These are phyloP conservation scores for Coemansia asiatica DNA, from an alignment of 192 early-diverging fungal species.

Conservation along the genomic window DNA sequence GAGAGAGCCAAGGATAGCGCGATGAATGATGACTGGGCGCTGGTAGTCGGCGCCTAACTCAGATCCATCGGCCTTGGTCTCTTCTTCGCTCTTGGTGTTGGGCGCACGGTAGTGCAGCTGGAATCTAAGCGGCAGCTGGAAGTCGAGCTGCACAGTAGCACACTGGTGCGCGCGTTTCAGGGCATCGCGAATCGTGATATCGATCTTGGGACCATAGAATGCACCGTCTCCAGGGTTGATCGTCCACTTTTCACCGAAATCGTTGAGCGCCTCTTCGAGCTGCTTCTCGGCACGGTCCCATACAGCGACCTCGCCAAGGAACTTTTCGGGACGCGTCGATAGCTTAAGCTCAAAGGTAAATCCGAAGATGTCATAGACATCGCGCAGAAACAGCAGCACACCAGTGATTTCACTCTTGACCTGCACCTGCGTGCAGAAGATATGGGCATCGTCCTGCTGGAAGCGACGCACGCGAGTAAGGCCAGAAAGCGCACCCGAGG, in stretches of 20 bases:
- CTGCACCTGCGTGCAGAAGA: slow-evolving; percentile 92
- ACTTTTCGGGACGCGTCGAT: slow-evolving; percentile 97
- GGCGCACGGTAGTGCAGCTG: slow-evolving; percentile 85
- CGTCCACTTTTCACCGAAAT: slow-evolving; percentile 81
- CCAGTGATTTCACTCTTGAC: slow-evolving; percentile 79
- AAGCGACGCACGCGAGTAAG: slow-evolving; percentile 97
- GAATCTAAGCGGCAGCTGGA: slow-evolving; percentile 95
- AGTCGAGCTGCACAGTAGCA: slow-evolving; percentile 97
- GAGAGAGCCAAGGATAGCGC: slow-evolving; percentile 94
- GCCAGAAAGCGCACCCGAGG: slow-evolving; percentile 90
- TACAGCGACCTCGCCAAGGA: slow-evolving; percentile 80
- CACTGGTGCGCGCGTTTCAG: slow-evolving; percentile 90
- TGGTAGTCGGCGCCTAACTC: slow-evolving; percentile 53
- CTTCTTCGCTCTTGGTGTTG: slow-evolving; percentile 55
- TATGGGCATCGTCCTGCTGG: slow-evolving; percentile 99
- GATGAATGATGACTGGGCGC: slow-evolving; percentile 98
- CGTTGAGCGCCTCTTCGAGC: slow-evolving; percentile 74
- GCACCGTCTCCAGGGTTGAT: slow-evolving; percentile 95
- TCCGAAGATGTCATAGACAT: slow-evolving; percentile 93
- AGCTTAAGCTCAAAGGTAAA: slow-evolving; percentile 89
- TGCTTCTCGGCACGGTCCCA: slow-evolving; percentile 92
- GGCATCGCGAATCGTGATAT: slow-evolving; percentile 94
- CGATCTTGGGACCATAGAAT: slow-evolving; percentile 99
- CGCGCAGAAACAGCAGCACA: slow-evolving; percentile 83
- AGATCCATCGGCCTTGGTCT: slow-evolving; percentile 5